phyloP scores from a whole-genome alignment of 2,329 filamentous ascomycete species.

The Meredithiella fracta region DNA sequence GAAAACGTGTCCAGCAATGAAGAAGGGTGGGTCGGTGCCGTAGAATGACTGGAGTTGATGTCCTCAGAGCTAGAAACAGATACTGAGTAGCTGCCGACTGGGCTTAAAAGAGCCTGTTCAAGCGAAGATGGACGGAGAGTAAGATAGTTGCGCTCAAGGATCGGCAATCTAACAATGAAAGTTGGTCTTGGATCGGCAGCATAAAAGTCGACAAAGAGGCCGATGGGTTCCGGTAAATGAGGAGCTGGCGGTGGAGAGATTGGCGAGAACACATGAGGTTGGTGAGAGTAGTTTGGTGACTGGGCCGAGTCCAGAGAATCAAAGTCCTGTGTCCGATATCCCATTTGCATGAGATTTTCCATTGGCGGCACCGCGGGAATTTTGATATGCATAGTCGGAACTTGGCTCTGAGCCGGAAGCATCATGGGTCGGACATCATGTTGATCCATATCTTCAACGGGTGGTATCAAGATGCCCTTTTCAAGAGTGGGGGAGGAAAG shows the following conservation, averaged over 20 bases:
- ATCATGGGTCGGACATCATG: background rate
- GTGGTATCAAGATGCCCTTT: background rate
- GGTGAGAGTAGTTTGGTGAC: background rate
- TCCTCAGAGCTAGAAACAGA: slow-evolving; percentile 11
- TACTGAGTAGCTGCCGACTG: slow-evolving; percentile 1
- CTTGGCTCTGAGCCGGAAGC: background rate
- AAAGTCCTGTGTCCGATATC: background rate
- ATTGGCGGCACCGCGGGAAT: too few species aligned
- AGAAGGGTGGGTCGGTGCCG: slow-evolving; percentile 4
- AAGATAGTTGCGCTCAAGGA: background rate
- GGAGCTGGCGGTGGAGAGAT: background rate
- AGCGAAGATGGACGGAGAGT: background rate
- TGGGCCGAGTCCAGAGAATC: background rate
- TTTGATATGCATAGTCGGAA: background rate
- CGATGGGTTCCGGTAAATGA: background rate
- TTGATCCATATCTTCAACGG: background rate
- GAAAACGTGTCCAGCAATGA: slow-evolving; percentile 1
- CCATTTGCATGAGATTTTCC: background rate
- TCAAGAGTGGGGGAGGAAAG: background rate
- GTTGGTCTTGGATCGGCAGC: slow-evolving; percentile 27
- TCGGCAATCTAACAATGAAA: slow-evolving; percentile 20
- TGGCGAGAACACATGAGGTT: slow-evolving; percentile 1
- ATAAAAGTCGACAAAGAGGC: slow-evolving; percentile 23
- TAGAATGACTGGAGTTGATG: slow-evolving; percentile 8
- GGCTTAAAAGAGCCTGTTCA: background rate